Conservation (phyloP, 257 asterid species). For the Salvia splendens region DNA sequence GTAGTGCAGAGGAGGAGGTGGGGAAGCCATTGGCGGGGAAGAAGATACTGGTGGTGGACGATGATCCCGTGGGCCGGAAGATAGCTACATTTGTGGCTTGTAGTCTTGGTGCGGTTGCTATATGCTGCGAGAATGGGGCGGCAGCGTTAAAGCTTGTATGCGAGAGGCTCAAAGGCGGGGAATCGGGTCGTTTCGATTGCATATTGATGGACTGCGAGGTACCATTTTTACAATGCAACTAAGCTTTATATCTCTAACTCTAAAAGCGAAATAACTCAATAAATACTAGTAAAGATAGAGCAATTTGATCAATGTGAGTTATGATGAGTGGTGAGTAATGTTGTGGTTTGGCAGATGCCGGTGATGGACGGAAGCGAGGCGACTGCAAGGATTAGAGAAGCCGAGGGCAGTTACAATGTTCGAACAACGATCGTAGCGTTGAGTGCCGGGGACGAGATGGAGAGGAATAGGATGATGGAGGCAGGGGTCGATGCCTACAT, state of each 20-base stretch:
- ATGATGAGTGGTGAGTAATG: background rate
- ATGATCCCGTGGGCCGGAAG: slow-evolving; percentile 39
- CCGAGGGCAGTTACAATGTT: slow-evolving; percentile 46
- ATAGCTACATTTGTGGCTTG: slow-evolving; percentile 42
- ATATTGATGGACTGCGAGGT: slow-evolving; percentile 91
- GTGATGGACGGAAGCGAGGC: slow-evolving; percentile 77
- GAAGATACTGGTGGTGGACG: slow-evolving; percentile 66
- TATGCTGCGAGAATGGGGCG: slow-evolving; percentile 54
- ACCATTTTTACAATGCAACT: background rate
- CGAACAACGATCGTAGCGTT: slow-evolving; percentile 68
- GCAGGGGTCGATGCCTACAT: slow-evolving; percentile 70
- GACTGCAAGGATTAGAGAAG: slow-evolving; percentile 57
- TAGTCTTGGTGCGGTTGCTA: slow-evolving; percentile 50
- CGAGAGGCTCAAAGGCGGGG: slow-evolving; percentile 24
- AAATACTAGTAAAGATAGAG: too few species aligned
- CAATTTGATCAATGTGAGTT: too few species aligned
- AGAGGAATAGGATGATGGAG: slow-evolving; percentile 38
- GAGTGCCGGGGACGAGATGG: slow-evolving; percentile 53
- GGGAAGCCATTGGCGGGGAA: slow-evolving; percentile 51
- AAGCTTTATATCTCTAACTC: too few species aligned
- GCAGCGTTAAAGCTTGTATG: slow-evolving; percentile 51
- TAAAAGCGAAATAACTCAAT: too few species aligned
- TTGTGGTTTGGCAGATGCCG: slow-evolving; percentile 53
- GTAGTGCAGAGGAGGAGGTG: background rate
- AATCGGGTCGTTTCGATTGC: slow-evolving; percentile 50